Base-by-base conservation (phyloP, 1,284 basidiomycete species). In the Pseudozyma pruni region DNA sequence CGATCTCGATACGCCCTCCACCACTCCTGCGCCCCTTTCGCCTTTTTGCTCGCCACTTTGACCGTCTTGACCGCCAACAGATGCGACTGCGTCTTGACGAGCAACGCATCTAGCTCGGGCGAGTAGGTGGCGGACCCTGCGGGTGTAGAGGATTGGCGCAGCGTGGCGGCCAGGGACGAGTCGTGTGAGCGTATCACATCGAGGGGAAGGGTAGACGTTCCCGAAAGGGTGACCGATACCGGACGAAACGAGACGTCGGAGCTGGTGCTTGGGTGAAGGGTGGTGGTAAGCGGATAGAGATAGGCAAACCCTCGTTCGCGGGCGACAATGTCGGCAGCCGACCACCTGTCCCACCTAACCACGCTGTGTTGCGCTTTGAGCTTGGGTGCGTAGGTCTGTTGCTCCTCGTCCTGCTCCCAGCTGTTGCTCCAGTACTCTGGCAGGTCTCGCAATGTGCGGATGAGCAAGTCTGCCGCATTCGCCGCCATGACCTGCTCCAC, bases 381-480 rank as follows among this genome's bases (percentile, higher is more conserved):
- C 39, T 79, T 80, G 32, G 72, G 74, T 7, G 80, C 80, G 14
- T 51, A 59, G 0, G 72, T 54, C 7, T 35, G 55, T 2, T 50
- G 8, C 10, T 37, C 22, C 17, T 55, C 43, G 32, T 70, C 58
- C 38, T 81, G 75, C 1, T 47, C n/a, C 49, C 47, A 50, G 20
- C 60, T 83, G 5, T 73, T 75, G 19, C 85, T 85, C 88, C 89
- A 67, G 8, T 32, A 31, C 0, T 73, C 62, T 8, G 87, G 80
- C 82, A 94, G 88, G 45, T 88, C 84, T 29, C 89, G 85, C 4
- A 96, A 83, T 4, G 90, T 87, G 0, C 87, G 84, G 0, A 93
- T 88, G 17, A 97, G 86, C 1, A 93, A 81, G 29, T 86, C 81
- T 0, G 90, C 92, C 0, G 92, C 93, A n/a, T 84, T 79, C 1